phyloP scores from a whole-genome alignment of 129 eudicot genomes.

The Deinandra increscens region DNA sequence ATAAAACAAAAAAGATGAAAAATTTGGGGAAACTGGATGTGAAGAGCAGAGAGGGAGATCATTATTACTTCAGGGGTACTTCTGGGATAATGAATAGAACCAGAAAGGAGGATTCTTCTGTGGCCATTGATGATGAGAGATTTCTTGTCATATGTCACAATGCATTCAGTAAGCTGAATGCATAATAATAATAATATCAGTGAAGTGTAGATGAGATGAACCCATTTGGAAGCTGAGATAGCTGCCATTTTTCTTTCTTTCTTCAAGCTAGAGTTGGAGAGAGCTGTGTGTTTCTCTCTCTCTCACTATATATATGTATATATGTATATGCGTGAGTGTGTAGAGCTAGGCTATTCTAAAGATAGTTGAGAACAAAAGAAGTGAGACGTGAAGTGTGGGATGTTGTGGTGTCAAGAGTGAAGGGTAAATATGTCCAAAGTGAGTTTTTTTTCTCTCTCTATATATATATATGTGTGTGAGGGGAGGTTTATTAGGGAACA shows the following conservation, averaged over 20 bases:
- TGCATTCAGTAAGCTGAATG: constrained; percentile 42
- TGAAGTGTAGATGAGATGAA: constrained; percentile 19
- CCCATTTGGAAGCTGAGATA: constrained; percentile 49
- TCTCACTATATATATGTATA: too few relatives aligned
- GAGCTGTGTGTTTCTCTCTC: too few relatives aligned
- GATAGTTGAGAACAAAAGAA: too few relatives aligned
- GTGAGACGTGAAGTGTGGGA: too few relatives aligned
- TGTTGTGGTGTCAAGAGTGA: too few relatives aligned
- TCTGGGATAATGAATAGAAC: constrained; percentile 92
- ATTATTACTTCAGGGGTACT: constrained; percentile 89
- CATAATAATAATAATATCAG: constrained; percentile 18
- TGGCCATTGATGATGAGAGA: constrained; percentile 76
- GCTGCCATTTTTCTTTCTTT: constrained; percentile 36
- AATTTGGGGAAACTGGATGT: not conserved
- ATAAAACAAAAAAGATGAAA: not conserved
- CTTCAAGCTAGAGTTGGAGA: too few relatives aligned
- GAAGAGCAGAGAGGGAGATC: constrained; percentile 9
- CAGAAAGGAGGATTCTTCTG: constrained; percentile 72
- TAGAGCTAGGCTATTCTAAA: too few relatives aligned
- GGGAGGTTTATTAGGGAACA: too few relatives aligned
- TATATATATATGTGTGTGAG: too few relatives aligned
- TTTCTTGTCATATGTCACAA: constrained; percentile 70
- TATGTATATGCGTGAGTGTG: too few relatives aligned
- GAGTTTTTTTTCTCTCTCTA: too few relatives aligned
- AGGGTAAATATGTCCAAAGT: too few relatives aligned